Evolutionary conservation across 169 alveolate species (phyloP), one percentile per base, ranked within the genome.

Genomic region (Fabrea salina): DNA sequence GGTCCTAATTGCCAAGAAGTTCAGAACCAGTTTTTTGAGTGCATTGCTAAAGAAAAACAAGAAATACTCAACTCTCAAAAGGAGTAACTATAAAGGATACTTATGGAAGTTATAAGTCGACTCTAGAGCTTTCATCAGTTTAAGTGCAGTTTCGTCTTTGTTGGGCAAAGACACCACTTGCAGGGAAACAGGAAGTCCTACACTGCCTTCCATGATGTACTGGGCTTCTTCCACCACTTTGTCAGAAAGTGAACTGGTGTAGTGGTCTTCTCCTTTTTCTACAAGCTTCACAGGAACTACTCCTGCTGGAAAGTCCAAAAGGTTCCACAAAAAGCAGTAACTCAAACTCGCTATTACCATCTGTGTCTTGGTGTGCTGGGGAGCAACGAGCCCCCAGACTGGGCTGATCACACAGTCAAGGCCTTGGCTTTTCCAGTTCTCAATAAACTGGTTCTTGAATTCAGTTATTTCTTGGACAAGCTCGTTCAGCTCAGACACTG

Each of bases 161-260:
- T 8, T 54, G n/a, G 86, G 75, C 30, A 39, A 53, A 11, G 74
- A 79, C 4, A 66, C 75, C 3, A 86, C 85, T 49, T 64, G 50
- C 3, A 86, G 39, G 1, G 82, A 54, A 5, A 86, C 61, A 27
- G 92, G 92, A 33, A 86, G 54, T 3, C 92, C 92, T 22, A 33
- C 79, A 22, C 85, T 30, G 0, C 64, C 85, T 25, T 74, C 49
- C 83, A 82, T 82, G 22, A 57, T 43, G 22, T 81, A 54, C 37
- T 75, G 51, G 3, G 66, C 59, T n/a, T 41, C 22, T 68, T 44
- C 44, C 13, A 30, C 64, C 11, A 33, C 0, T n/a, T 16, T 11
- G 19, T 37, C 67, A 8, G 19, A 41, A n/a, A n/a, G 7, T n/a
- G 16, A 1, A n/a, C 67, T 4, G 2, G 13, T 13, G 44, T 68